A percentile compares a stretch with the other conserved stretches of the same genome.
These are phyloP conservation scores for Boeremia lycopersici DNA, from an alignment of 2,329 filamentous ascomycete genomes.

Conservation along the genomic window DNA sequence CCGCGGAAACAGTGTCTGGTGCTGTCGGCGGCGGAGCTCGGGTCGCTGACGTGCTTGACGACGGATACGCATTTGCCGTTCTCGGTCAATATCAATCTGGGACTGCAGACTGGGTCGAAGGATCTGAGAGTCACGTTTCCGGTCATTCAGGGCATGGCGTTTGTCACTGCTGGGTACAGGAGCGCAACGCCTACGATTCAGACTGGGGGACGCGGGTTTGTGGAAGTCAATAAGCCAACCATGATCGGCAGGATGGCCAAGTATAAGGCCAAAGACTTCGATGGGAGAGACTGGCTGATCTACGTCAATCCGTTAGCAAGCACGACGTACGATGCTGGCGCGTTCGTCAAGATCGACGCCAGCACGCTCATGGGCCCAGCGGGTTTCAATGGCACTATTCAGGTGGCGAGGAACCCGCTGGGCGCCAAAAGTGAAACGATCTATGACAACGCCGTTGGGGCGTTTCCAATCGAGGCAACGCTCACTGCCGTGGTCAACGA, in stretches of 20 bases:
- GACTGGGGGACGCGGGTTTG: constrained; percentile 72
- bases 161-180: constrained; percentile 78
- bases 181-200: constrained; percentile 74
- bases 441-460: constrained; percentile 77
- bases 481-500: constrained; percentile 68
- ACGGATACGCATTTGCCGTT: constrained; percentile 61
- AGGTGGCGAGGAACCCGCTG: constrained; percentile 77
- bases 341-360: constrained; percentile 68
- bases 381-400: constrained; percentile 78
- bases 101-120: constrained; percentile 56
- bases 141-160: constrained; percentile 87
- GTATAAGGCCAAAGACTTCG: constrained; percentile 74
- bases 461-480: constrained; percentile 70
- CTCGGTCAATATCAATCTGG: constrained; percentile 71
- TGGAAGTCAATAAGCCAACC: constrained; percentile 62
- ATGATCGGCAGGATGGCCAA: constrained; percentile 73
- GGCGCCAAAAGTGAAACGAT: constrained; percentile 65
- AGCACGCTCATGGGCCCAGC: constrained; percentile 67
- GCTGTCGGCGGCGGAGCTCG: constrained; percentile 78
- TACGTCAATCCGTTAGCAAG: constrained; percentile 67
- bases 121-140: constrained; percentile 74
- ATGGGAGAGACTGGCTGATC: constrained; percentile 73
- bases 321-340: constrained; percentile 62
- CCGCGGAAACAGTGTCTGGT: constrained; percentile 83
- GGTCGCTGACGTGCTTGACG: constrained; percentile 61